phyloP scores from a whole-genome alignment of 1,139 yeast species.

The Yamadazyma mexicana region DNA sequence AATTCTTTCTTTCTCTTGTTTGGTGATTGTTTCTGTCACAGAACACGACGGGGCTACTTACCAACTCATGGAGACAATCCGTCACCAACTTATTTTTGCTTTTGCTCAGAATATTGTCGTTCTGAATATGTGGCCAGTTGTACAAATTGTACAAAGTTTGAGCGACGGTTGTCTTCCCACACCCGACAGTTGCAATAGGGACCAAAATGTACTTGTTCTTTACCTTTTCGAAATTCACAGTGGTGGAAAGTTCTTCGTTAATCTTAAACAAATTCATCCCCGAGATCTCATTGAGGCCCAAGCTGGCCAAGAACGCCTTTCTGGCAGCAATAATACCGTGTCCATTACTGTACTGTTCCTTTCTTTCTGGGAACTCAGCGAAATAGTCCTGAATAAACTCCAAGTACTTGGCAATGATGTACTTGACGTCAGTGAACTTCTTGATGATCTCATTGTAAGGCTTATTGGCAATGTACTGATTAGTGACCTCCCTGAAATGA shows the following conservation, averaged over 20 bases:
- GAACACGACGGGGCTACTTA: slow-evolving; percentile 51
- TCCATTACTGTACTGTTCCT: slow-evolving; percentile 50
- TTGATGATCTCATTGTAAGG: slow-evolving; percentile 44
- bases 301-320: slow-evolving; percentile 54
- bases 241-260: slow-evolving; percentile 21
- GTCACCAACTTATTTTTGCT: slow-evolving; percentile 54
- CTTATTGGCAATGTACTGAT: slow-evolving; percentile 45
- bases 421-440: slow-evolving; percentile 47
- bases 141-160: slow-evolving; percentile 56
- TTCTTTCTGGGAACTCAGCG: slow-evolving; percentile 47
- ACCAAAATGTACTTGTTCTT: slow-evolving; percentile 58
- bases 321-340: slow-evolving; percentile 78
- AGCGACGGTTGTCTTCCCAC: slow-evolving; percentile 91
- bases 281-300: slow-evolving; percentile 23
- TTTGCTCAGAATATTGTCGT: slow-evolving; percentile 66
- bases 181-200: slow-evolving; percentile 89
- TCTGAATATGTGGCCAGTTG: slow-evolving; percentile 78
- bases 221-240: slow-evolving; percentile 9
- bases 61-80: slow-evolving; percentile 41
- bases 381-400: slow-evolving; percentile 45
- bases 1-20: slow-evolving; percentile 63
- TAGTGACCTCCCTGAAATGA: slow-evolving; percentile 86
- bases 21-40: slow-evolving; percentile 86
- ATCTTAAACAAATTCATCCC: slow-evolving; percentile 34
- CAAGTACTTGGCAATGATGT: slow-evolving; percentile 65